These are phyloP conservation scores for Amphirosellinia nigrospora DNA, from an alignment of 495 filamentous ascomycete species.

Conservation along the genomic window DNA sequence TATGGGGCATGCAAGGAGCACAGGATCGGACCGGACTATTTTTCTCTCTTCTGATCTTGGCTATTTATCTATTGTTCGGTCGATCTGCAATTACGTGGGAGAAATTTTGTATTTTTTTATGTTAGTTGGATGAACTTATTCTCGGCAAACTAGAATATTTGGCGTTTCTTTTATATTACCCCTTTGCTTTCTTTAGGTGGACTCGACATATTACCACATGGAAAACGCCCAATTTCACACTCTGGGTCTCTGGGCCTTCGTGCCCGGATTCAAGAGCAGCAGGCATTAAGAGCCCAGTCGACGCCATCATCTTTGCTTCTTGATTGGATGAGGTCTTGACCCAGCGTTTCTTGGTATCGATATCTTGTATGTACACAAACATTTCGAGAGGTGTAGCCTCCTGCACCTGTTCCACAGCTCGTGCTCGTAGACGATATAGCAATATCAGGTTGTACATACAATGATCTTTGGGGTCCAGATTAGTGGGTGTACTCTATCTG, in stretches of 20 bases:
- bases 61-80: slow-evolving; percentile 20
- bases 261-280: neutral
- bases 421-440: slow-evolving; percentile 14
- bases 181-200: slow-evolving; percentile 4
- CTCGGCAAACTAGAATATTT: slow-evolving; percentile 15
- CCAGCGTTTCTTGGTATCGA: neutral
- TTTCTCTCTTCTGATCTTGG: slow-evolving; percentile 16
- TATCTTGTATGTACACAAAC: slow-evolving; percentile 23
- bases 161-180: slow-evolving; percentile 15
- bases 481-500: neutral
- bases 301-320: neutral
- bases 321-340: slow-evolving; percentile 8
- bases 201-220: neutral
- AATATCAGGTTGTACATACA: slow-evolving; percentile 25
- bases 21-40: slow-evolving; percentile 12
- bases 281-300: neutral
- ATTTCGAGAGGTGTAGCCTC: slow-evolving; percentile 10
- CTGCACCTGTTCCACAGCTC: neutral
- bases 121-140: slow-evolving; percentile 14
- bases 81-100: slow-evolving; percentile 2
- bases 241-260: neutral
- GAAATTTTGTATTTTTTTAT: slow-evolving; percentile 8
- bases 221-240: neutral
- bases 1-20: slow-evolving; percentile 36
- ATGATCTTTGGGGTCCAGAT: neutral